Base-by-base conservation (phyloP, 306 rosid genomes). In the Vachellia collinsii region DNA sequence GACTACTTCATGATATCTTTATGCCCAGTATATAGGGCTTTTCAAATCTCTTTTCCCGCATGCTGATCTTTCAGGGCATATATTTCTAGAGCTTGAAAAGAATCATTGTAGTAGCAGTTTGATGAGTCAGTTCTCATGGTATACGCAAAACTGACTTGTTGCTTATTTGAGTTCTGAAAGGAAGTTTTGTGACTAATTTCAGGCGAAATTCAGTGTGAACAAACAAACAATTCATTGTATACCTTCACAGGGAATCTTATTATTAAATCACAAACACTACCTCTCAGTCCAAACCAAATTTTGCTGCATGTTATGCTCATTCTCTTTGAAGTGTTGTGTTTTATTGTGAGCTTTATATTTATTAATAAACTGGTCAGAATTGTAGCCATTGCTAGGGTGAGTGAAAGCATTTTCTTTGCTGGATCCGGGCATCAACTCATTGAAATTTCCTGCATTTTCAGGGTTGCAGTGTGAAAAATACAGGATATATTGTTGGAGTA, bases 381-480 rank as follows among this genome's bases (percentile, higher is more conserved):
- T 75, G 61, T 83, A 63, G 58, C 54, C 51, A 43, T 79, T 81
- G 66, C 22, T 63, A 54, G 68, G 50, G 19, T 72, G 69, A 39
- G 68, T 76, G 56, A 29, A 66, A 65, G 41, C 34, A 65, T 50
- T 88, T 81, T 69, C 68, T 69, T 70, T 47, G 58, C 79, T 50
- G 64, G 72, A 79, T 36, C 76, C 74, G 17, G 17, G 29, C 56
- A 44, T 25, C 78, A 68, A 53, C 76, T 82, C 68, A 76, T 63
- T 75, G 83, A 77, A 51, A 58, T 69, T 36, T 78, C 47, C 54
- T 84, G 59, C 78, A 6, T 79, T 85, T 85, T 77, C 93, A 95
- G 99, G 99, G 99, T n/a, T 95, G 99, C 90, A 95, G 97, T 86
- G 97, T 95, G 79, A 90, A 93, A 84, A 95, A 95, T 87, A 95